A percentile compares a stretch with the other conserved stretches of the same genome.
Evolutionary conservation across 352 stramenopile species (phyloP).

Genomic region (Globisporangium spiculum): DNA sequence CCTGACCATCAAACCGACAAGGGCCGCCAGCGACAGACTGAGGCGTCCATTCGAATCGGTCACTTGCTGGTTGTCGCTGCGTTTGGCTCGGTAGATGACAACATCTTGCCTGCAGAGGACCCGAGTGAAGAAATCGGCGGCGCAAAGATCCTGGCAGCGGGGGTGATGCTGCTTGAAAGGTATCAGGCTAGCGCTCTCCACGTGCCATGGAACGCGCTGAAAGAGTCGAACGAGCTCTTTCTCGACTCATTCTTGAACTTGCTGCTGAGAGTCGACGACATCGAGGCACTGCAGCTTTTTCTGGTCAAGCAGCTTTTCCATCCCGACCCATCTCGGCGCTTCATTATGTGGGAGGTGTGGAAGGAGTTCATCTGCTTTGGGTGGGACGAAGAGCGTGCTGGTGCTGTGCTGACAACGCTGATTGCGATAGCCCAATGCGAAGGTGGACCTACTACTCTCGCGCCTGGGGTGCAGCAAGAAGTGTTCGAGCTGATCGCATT

Average conservation of each 20-base stretch:
- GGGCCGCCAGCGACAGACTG: conserved; percentile 4
- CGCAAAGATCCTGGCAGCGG: conserved; percentile 21
- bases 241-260: conserved; percentile 40
- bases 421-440: conserved; percentile 33
- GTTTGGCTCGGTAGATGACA: conserved; percentile 21
- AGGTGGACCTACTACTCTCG: conserved; percentile 20
- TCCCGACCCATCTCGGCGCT: conserved; percentile 35
- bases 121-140: conserved; percentile 1
- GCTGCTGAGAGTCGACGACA: conserved; percentile 23
- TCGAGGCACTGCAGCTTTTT: conserved; percentile 39
- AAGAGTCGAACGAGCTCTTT: conserved; percentile 24
- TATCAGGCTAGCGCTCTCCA: conserved; percentile 32
- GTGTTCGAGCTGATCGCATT: conserved; percentile 45
- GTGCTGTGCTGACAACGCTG: conserved; percentile 30
- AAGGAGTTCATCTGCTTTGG: conserved; percentile 53
- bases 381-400: conserved; percentile 37
- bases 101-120: conserved; percentile 1
- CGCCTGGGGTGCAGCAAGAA: conserved; percentile 28
- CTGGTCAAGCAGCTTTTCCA: conserved; percentile 55
- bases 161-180: conserved; percentile 33
- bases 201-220: conserved; percentile 13
- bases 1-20: conserved; percentile 3
- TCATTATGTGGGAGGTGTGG: conserved; percentile 54
- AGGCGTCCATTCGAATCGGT: conserved; percentile 30
- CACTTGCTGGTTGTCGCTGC: conserved; percentile 38